These are phyloP conservation scores for Candida verbasci DNA, from an alignment of 805 yeast genomes.

Conservation along the genomic window DNA sequence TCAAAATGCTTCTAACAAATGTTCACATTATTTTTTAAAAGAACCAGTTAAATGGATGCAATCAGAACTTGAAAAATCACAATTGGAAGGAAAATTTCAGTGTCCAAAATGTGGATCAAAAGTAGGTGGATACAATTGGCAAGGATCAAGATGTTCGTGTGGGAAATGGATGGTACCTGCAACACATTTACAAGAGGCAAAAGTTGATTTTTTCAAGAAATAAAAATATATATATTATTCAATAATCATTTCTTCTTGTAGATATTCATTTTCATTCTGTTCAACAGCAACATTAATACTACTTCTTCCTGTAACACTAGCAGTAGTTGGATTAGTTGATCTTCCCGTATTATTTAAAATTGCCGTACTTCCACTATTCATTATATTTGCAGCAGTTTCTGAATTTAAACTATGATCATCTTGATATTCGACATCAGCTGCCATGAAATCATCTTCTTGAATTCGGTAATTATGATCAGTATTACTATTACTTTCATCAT, in stretches of 20 bases:
- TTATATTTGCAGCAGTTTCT: slow-evolving; percentile 12
- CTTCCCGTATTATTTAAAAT: slow-evolving; percentile 12
- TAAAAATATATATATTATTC: slow-evolving; percentile 16
- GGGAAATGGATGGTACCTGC: slow-evolving; percentile 97
- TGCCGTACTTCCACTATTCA: slow-evolving; percentile 9
- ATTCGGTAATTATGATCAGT: slow-evolving; percentile 2
- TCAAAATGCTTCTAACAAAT: slow-evolving; percentile 52
- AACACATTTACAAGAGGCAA: slow-evolving; percentile 71
- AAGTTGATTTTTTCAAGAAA: slow-evolving; percentile 61
- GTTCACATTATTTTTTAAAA: slow-evolving; percentile 75
- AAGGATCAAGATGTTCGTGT: slow-evolving; percentile 89
- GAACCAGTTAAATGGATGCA: slow-evolving; percentile 96
- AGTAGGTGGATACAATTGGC: slow-evolving; percentile 92
- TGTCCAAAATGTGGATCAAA: slow-evolving; percentile 85
- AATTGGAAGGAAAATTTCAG: slow-evolving; percentile 77
- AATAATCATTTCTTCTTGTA: slow-evolving; percentile 42
- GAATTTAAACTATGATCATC: slow-evolving; percentile 30
- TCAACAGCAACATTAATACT: slow-evolving; percentile 7
- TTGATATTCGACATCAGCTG: slow-evolving; percentile 44
- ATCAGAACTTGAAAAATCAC: slow-evolving; percentile 64
- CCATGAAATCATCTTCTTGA: slow-evolving; percentile 29
- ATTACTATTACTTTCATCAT: slow-evolving; percentile 19
- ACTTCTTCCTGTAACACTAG: slow-evolving; percentile 10
- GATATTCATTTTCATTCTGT: slow-evolving; percentile 15
- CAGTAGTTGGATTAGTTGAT: slow-evolving; percentile 19